These are phyloP conservation scores for Candida palmyrensis DNA, from an alignment of 805 yeast genomes.

Conservation along the genomic window DNA sequence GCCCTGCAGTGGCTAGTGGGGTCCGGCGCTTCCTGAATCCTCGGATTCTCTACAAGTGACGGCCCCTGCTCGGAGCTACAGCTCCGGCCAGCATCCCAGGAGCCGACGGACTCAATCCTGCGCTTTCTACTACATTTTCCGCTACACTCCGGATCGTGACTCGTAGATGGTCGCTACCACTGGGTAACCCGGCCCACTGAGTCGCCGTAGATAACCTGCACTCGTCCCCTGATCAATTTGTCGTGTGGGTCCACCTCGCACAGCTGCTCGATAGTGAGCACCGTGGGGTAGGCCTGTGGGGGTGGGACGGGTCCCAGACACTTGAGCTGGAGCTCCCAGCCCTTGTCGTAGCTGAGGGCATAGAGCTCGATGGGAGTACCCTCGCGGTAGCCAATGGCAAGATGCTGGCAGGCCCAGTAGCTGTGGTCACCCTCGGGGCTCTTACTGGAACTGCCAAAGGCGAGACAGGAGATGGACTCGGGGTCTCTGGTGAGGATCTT, in stretches of 20 bases:
- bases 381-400: constrained; percentile 22
- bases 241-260: constrained; percentile 30
- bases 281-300: constrained; percentile 22
- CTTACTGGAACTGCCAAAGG: neutral
- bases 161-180: too few relatives aligned
- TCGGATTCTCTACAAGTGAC: too few relatives aligned
- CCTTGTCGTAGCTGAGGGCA: constrained; percentile 11
- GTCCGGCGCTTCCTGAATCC: too few relatives aligned
- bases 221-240: constrained; percentile 28
- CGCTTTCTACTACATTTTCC: too few relatives aligned
- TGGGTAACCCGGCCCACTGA: constrained; percentile 44
- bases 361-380: constrained; percentile 14
- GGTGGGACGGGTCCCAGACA: too few relatives aligned
- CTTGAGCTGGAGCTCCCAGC: constrained; percentile 19
- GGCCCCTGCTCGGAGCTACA: too few relatives aligned
- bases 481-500: too few relatives aligned
- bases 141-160: too few relatives aligned
- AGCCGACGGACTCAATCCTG: too few relatives aligned
- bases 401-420: constrained; percentile 33
- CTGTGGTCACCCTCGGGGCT: constrained; percentile 14
- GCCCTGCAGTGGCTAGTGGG: too few relatives aligned
- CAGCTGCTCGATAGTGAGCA: constrained; percentile 22
- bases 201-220: constrained; percentile 51
- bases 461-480: too few relatives aligned
- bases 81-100: too few relatives aligned